Percentiles rank a stretch among this genome's conserved stretches.
phyloP scores from a whole-genome alignment of 2,329 filamentous ascomycete species.

The Macrophomina pseudophaseolina region DNA sequence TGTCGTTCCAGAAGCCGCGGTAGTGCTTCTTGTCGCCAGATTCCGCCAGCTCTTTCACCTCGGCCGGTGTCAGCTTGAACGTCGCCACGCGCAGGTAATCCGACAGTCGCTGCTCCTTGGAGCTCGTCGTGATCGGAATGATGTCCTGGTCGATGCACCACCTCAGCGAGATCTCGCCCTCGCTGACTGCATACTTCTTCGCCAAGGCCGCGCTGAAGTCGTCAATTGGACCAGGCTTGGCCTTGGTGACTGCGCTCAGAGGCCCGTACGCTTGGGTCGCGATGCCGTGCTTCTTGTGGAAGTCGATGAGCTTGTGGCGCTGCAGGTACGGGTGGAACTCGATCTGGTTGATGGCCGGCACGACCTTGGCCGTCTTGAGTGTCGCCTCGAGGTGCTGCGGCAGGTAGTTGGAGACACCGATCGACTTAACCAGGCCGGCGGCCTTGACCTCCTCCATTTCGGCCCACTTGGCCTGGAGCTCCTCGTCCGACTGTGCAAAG shows the following conservation, averaged over 20 bases:
- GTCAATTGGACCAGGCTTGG: constrained; percentile 61
- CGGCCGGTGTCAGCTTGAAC: constrained; percentile 64
- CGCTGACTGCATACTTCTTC: constrained; percentile 66
- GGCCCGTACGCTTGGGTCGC: constrained; percentile 55
- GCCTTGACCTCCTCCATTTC: constrained; percentile 64
- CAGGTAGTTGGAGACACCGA: constrained; percentile 66
- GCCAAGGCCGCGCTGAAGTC: constrained; percentile 56
- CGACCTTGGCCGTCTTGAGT: constrained; percentile 58
- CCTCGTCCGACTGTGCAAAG: constrained; percentile 58
- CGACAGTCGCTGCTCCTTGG: constrained; percentile 63
- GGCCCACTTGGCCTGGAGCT: constrained; percentile 64
- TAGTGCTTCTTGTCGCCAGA: constrained; percentile 66
- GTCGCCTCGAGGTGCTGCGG: constrained; percentile 60
- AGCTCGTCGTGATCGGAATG: constrained; percentile 64
- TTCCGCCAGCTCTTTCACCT: constrained; percentile 56
- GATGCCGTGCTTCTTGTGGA: constrained; percentile 55
- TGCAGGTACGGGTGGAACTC: constrained; percentile 73
- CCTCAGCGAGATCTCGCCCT: constrained; percentile 62
- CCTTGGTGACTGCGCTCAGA: constrained; percentile 59
- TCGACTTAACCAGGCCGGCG: constrained; percentile 63
- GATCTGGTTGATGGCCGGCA: constrained; percentile 70
- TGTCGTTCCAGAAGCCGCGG: constrained; percentile 63
- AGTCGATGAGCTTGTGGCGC: constrained; percentile 62
- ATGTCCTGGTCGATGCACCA: constrained; percentile 67
- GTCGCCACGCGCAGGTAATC: constrained; percentile 62